These are phyloP conservation scores for Collybia mongolica DNA, from an alignment of 768 basidiomycete genomes.

Conservation along the genomic window DNA sequence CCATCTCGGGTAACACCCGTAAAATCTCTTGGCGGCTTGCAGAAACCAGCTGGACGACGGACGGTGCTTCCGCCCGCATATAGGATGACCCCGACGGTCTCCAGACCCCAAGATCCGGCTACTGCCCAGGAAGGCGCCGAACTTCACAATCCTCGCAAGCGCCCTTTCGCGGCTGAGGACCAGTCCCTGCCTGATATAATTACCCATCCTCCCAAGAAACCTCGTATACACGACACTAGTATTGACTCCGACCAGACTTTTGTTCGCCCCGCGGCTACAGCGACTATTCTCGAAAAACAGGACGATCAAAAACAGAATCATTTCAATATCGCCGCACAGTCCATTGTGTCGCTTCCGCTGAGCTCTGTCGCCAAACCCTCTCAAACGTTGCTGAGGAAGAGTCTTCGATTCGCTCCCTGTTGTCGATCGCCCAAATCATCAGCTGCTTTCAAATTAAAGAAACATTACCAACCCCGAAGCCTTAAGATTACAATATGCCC, in stretches of 20 bases:
- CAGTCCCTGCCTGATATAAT: background rate
- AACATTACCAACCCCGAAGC: background rate
- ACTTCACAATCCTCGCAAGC: background rate
- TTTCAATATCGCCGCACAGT: background rate
- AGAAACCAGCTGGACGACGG: background rate
- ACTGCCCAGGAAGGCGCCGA: background rate
- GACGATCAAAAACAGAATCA: background rate
- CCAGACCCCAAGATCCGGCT: background rate
- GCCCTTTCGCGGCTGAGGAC: background rate
- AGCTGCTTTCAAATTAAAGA: too few species aligned
- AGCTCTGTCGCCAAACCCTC: background rate
- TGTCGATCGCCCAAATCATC: too few species aligned
- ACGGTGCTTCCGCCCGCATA: background rate
- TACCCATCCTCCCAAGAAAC: slow-evolving; percentile 3
- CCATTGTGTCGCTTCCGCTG: background rate
- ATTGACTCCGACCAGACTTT: background rate
- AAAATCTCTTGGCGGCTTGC: background rate
- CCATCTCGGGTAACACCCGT: slow-evolving; percentile 1
- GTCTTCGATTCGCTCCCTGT: background rate
- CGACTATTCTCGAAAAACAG: too few species aligned
- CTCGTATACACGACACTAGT: background rate
- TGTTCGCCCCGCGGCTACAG: background rate
- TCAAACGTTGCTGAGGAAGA: background rate
- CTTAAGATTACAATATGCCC: background rate
- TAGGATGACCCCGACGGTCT: background rate